phyloP scores from a whole-genome alignment of 768 basidiomycete species.

The Multifurca ochricompacta region DNA sequence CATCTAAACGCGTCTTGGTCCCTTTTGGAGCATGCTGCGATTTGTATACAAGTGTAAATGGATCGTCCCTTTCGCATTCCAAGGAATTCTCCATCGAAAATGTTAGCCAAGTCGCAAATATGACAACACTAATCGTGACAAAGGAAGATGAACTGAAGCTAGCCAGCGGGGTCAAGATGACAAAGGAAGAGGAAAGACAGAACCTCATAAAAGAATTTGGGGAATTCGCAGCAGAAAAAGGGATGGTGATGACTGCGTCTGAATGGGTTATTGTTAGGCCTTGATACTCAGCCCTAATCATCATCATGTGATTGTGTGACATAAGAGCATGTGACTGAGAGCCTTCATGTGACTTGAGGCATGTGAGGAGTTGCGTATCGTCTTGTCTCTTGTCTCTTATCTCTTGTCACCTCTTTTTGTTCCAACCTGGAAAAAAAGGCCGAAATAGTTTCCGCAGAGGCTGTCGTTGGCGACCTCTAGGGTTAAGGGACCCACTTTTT shows the following conservation, averaged over 20 bases:
- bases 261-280: not conserved
- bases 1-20: not conserved
- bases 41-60: not conserved
- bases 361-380: too few species aligned
- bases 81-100: not conserved
- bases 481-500: constrained; percentile 34
- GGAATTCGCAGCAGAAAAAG: not conserved
- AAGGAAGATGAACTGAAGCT: not conserved
- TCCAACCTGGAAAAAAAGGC: constrained; percentile 83
- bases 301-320: too few species aligned
- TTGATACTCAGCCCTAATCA: too few species aligned
- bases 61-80: not conserved
- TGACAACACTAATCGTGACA: not conserved
- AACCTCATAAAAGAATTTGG: not conserved
- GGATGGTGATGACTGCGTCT: not conserved
- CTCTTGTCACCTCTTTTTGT: constrained; percentile 65
- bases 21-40: not conserved
- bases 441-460: constrained; percentile 70
- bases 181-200: not conserved
- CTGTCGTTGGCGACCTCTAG: constrained; percentile 62
- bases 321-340: too few species aligned
- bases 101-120: not conserved
- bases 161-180: not conserved
- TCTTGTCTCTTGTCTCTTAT: too few species aligned
- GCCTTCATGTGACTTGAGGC: too few species aligned